Evolutionary conservation across 1,284 basidiomycete genomes (phyloP).

Genomic region (Ustilago bromivora): DNA sequence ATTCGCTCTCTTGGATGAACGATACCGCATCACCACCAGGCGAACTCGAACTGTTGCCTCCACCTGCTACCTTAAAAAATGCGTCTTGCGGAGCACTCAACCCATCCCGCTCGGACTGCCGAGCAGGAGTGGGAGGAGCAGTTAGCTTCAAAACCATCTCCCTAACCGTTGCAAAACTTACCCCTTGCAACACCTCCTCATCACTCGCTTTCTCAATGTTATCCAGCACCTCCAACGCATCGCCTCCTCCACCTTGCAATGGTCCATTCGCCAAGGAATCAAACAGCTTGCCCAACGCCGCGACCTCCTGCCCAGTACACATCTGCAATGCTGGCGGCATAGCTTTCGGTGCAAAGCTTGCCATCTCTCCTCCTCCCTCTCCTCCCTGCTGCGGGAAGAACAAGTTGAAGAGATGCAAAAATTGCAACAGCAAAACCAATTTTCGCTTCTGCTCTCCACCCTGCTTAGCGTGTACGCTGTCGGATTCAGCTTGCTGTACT

Average conservation of each 20-base stretch:
- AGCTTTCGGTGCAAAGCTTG: slow-evolving; percentile 31
- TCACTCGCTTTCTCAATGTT: slow-evolving; percentile 35
- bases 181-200: slow-evolving; percentile 40
- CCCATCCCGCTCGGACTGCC: slow-evolving; percentile 4
- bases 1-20: slow-evolving; percentile 50
- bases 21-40: slow-evolving; percentile 29
- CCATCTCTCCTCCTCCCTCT: background rate
- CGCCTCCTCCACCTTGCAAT: slow-evolving; percentile 42
- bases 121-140: slow-evolving; percentile 33
- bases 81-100: slow-evolving; percentile 15
- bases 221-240: slow-evolving; percentile 40
- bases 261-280: slow-evolving; percentile 52
- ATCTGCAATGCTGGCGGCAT: slow-evolving; percentile 44
- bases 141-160: slow-evolving; percentile 48
- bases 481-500: slow-evolving; percentile 26
- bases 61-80: background rate
- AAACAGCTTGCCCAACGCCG: slow-evolving; percentile 40
- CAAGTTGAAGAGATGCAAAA: slow-evolving; percentile 55
- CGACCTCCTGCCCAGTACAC: slow-evolving; percentile 48
- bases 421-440: slow-evolving; percentile 48
- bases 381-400: slow-evolving; percentile 37
- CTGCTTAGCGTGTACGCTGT: background rate
- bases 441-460: slow-evolving; percentile 19
- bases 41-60: slow-evolving; percentile 25
- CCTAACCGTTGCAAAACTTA: slow-evolving; percentile 36